A percentile compares a stretch with the other conserved stretches of the same genome.
phyloP scores from a whole-genome alignment of 495 filamentous ascomycete genomes.

The Gamarada debralockiae region DNA sequence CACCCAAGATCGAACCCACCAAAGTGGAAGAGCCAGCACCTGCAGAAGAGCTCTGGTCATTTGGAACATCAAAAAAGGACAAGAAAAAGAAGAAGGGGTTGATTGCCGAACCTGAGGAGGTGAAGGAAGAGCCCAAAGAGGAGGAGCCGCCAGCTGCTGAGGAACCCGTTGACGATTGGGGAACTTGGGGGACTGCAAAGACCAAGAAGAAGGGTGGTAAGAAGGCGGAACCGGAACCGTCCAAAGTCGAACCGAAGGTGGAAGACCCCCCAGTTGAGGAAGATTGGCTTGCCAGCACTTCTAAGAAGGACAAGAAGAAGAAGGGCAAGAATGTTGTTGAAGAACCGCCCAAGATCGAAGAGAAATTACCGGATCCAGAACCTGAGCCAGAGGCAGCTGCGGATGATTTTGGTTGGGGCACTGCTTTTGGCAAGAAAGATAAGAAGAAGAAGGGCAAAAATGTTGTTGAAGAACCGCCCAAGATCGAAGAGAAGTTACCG shows the following conservation, averaged over 20 bases:
- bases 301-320: conserved; percentile 23
- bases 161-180: conserved; percentile 12
- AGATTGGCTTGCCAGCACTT: conserved; percentile 14
- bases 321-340: conserved; percentile 21
- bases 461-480: conserved; percentile 11
- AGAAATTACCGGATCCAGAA: conserved; percentile 5
- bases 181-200: conserved; percentile 14
- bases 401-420: conserved; percentile 25
- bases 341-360: conserved; percentile 19
- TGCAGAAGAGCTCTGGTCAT: conserved; percentile 24
- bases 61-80: conserved; percentile 32
- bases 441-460: conserved; percentile 36
- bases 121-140: conserved; percentile 9
- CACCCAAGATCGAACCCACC: conserved; percentile 4
- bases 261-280: conserved; percentile 3
- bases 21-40: conserved; percentile 17
- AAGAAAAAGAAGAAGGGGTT: conserved; percentile 35
- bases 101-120: neutral
- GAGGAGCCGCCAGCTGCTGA: conserved; percentile 13
- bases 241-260: conserved; percentile 12
- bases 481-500: conserved; percentile 5
- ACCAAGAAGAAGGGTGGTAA: conserved; percentile 17
- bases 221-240: conserved; percentile 15
- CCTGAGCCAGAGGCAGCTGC: conserved; percentile 15
- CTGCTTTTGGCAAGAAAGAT: conserved; percentile 30